Percentiles rank a stretch among this genome's conserved stretches.
phyloP scores from a whole-genome alignment of 2,329 filamentous ascomycete species.

The Akanthomyces uredinophilus region DNA sequence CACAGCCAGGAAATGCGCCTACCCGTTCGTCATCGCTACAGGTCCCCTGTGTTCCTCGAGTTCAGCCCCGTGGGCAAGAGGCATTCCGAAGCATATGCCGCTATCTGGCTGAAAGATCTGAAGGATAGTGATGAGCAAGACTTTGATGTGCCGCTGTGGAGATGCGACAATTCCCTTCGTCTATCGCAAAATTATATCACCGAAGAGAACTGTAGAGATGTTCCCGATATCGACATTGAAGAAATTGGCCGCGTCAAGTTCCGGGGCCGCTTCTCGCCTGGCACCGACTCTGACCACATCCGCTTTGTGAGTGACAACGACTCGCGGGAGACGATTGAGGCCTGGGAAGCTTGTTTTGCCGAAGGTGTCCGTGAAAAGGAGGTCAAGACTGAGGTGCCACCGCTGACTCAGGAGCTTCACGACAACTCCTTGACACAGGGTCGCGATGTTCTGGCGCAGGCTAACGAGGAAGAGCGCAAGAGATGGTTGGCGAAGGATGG shows the following conservation, averaged over 20 bases:
- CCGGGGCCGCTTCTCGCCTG: conserved; percentile 77
- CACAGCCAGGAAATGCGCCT: conserved; percentile 55
- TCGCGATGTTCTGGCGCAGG: conserved; percentile 72
- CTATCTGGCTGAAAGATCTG: conserved; percentile 81
- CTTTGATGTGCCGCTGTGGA: conserved; percentile 89
- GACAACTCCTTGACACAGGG: conserved; percentile 74
- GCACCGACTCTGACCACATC: conserved; percentile 81
- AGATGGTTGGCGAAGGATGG: conserved; percentile 77
- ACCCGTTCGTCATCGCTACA: conserved; percentile 85
- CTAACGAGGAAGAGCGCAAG: conserved; percentile 64
- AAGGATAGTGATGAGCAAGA: conserved; percentile 71
- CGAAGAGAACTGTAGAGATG: conserved; percentile 62
- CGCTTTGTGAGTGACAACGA: conserved; percentile 82
- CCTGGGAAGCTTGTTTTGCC: conserved; percentile 85
- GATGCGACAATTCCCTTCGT: conserved; percentile 66
- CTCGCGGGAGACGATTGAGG: conserved; percentile 86
- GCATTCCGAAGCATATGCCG: conserved; percentile 67
- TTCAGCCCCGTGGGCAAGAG: conserved; percentile 68
- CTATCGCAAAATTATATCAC: conserved; percentile 92
- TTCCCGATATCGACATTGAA: conserved; percentile 71
- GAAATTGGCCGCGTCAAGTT: conserved; percentile 81
- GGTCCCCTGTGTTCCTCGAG: conserved; percentile 85
- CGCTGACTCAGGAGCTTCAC: conserved; percentile 68
- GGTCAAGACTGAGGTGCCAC: conserved; percentile 69
- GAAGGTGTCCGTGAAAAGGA: conserved; percentile 74